A percentile compares a stretch with the other conserved stretches of the same genome.
Conservation (phyloP, 495 filamentous ascomycete genomes). For the Tuber microsphaerosporum region DNA sequence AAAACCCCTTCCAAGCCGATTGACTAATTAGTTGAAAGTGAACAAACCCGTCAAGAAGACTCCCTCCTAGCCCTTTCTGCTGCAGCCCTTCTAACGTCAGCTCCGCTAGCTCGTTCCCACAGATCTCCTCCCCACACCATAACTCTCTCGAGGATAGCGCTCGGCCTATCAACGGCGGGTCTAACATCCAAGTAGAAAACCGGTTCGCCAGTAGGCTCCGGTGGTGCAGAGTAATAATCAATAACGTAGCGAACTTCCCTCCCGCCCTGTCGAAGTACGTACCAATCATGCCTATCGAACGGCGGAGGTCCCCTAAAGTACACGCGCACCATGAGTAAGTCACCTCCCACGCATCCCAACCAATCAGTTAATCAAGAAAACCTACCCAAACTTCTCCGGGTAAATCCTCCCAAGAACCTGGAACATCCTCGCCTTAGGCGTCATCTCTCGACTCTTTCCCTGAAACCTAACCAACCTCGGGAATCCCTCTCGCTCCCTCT, state of each 20-base stretch:
- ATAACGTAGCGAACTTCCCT: slow-evolving; percentile 89
- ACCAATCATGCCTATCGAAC: slow-evolving; percentile 99
- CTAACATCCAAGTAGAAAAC: slow-evolving; percentile 98
- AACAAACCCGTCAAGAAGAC: neutral
- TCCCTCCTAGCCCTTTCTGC: slow-evolving; percentile 23
- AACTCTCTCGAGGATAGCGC: slow-evolving; percentile 69
- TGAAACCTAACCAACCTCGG: slow-evolving; percentile 79
- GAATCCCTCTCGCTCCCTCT: slow-evolving; percentile 27
- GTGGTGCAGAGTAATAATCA: slow-evolving; percentile 86
- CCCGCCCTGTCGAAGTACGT: slow-evolving; percentile 57
- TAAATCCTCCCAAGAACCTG: slow-evolving; percentile 69
- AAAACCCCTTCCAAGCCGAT: neutral
- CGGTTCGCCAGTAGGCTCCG: slow-evolving; percentile 82
- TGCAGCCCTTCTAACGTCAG: slow-evolving; percentile 48
- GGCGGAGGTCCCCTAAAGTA: slow-evolving; percentile 61
- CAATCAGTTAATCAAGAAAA: slow-evolving; percentile 9
- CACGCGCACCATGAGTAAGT: slow-evolving; percentile 12
- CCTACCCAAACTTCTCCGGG: slow-evolving; percentile 69
- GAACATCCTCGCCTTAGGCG: slow-evolving; percentile 77
- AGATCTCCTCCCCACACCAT: slow-evolving; percentile 88
- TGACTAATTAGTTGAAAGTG: neutral
- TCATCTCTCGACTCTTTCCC: slow-evolving; percentile 78
- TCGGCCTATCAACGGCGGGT: slow-evolving; percentile 79
- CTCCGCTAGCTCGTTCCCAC: slow-evolving; percentile 84
- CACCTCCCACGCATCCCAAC: neutral